Conservation (phyloP, 208 protist species). For the Trypanosoma melophagium region DNA sequence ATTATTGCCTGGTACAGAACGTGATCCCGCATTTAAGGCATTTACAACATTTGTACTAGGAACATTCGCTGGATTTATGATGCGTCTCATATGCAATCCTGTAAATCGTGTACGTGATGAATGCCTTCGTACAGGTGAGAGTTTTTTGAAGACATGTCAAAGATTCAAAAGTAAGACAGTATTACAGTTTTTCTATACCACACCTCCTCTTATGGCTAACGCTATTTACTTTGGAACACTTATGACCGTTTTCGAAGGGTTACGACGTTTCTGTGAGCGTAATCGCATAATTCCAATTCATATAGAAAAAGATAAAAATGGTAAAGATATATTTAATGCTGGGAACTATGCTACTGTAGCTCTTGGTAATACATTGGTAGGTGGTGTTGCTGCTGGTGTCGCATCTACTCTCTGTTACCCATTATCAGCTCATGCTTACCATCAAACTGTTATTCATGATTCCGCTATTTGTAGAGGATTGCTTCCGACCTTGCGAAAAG, state of each 20-base stretch:
- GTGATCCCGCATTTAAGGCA: constrained; percentile 71
- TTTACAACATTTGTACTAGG: constrained; percentile 81
- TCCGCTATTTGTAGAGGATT: constrained; percentile 87
- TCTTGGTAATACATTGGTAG: constrained; percentile 64
- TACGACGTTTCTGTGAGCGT: constrained; percentile 85
- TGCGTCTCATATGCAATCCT: constrained; percentile 86
- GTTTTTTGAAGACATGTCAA: constrained; percentile 42
- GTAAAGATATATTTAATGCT: constrained; percentile 45
- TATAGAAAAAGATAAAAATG: constrained; percentile 21
- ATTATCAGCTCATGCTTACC: constrained; percentile 80
- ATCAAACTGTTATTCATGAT: constrained; percentile 91
- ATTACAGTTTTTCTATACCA: constrained; percentile 87
- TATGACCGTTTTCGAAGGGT: constrained; percentile 85
- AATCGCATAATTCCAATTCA: constrained; percentile 34
- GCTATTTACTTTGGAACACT: constrained; percentile 87
- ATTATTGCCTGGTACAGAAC: constrained; percentile 62
- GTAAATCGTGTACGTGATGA: constrained; percentile 84
- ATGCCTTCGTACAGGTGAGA: constrained; percentile 68
- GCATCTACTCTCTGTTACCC: constrained; percentile 88
- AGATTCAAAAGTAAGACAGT: constrained; percentile 81
- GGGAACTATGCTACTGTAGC: constrained; percentile 63
- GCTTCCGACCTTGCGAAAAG: constrained; percentile 70
- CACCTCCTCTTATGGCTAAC: constrained; percentile 80
- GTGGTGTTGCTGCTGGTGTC: constrained; percentile 74
- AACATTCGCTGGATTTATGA: constrained; percentile 72